These are phyloP conservation scores for Lactarius evosmus DNA, from an alignment of 768 basidiomycete species.

Conservation along the genomic window DNA sequence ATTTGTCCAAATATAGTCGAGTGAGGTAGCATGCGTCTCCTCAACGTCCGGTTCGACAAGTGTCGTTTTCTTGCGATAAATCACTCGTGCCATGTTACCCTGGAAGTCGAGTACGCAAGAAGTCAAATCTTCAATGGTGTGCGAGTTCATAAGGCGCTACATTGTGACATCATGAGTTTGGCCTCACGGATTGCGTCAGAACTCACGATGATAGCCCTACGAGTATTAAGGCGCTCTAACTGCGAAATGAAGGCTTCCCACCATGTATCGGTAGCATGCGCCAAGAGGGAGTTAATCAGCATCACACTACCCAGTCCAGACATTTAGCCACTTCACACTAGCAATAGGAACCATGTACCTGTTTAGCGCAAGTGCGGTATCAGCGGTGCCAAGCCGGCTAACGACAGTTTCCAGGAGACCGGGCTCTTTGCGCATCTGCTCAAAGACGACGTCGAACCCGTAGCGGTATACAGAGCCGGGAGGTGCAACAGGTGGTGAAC, in stretches of 20 bases:
- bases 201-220: constrained; percentile 79
- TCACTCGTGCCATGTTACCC: constrained; percentile 75
- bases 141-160: constrained; percentile 79
- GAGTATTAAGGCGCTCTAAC: constrained; percentile 71
- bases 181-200: constrained; percentile 14
- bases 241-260: constrained; percentile 80
- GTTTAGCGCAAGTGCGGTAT: constrained; percentile 80
- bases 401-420: constrained; percentile 81
- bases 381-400: constrained; percentile 70
- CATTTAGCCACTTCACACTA: constrained; percentile 20
- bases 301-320: constrained; percentile 57
- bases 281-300: constrained; percentile 82
- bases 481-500: constrained; percentile 46
- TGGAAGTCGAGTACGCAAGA: constrained; percentile 88
- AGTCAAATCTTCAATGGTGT: constrained; percentile 75
- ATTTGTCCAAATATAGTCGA: constrained; percentile 66
- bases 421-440: constrained; percentile 72
- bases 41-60: constrained; percentile 67
- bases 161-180: background rate
- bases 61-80: constrained; percentile 77
- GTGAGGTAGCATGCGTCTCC: constrained; percentile 50
- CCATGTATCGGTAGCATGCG: constrained; percentile 69
- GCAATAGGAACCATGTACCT: constrained; percentile 46
- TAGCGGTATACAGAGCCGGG: constrained; percentile 77
- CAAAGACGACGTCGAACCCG: constrained; percentile 81